Conservation (phyloP, 73 alveolate genomes). For the Paramecium sonneborni region DNA sequence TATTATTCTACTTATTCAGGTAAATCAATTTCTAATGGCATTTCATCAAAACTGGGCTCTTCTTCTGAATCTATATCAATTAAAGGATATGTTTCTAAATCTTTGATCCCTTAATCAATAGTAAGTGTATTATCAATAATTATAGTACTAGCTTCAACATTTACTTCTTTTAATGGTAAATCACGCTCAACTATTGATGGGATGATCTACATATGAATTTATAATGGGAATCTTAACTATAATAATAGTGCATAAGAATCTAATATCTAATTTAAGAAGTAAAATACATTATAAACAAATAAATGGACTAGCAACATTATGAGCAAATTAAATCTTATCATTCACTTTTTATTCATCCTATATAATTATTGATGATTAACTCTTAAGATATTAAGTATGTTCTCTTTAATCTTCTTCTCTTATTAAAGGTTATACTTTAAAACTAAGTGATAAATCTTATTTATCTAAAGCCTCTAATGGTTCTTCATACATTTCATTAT, state of each 20-base stretch:
- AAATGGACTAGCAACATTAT: neutral
- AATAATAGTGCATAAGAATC: slow-evolving; percentile 35
- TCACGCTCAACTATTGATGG: neutral
- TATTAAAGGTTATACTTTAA: neutral
- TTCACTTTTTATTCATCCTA: slow-evolving; percentile 47
- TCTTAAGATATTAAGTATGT: neutral
- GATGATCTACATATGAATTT: neutral
- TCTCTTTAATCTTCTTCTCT: neutral
- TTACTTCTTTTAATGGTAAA: slow-evolving; percentile 17
- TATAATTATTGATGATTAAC: slow-evolving; percentile 11
- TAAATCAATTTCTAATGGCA: slow-evolving; percentile 35
- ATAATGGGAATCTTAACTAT: slow-evolving; percentile 16
- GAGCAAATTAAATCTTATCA: slow-evolving; percentile 15
- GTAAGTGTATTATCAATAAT: slow-evolving; percentile 49
- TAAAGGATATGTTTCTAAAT: neutral
- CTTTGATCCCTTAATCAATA: neutral
- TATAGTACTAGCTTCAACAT: slow-evolving; percentile 16
- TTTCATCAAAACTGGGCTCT: slow-evolving; percentile 51
- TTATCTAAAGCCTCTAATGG: slow-evolving; percentile 44
- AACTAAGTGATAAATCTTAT: slow-evolving; percentile 24
- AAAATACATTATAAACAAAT: slow-evolving; percentile 34
- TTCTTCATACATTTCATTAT: slow-evolving; percentile 27
- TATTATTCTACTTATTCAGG: slow-evolving; percentile 35
- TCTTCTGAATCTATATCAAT: slow-evolving; percentile 34
- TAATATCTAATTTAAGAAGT: neutral